A percentile compares a stretch with the other conserved stretches of the same genome.
Evolutionary conservation across 73 alveolate species (phyloP).

Genomic region (Symbiodinium natans): DNA sequence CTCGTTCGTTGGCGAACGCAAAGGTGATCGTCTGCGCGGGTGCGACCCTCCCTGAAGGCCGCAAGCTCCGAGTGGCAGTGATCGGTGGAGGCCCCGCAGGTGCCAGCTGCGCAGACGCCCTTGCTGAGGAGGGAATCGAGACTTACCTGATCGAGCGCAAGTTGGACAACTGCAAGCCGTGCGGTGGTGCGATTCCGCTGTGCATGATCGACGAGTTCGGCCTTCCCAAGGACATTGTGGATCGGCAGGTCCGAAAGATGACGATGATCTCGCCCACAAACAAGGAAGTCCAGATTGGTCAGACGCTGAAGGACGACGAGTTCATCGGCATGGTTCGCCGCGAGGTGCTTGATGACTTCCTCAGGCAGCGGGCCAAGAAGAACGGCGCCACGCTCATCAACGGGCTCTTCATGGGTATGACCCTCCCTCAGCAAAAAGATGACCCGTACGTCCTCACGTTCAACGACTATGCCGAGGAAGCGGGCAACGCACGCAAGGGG

Average conservation of each 20-base stretch:
- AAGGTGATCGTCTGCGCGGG: slow-evolving; percentile 62
- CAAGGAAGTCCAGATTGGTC: slow-evolving; percentile 91
- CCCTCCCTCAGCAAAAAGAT: slow-evolving; percentile 51
- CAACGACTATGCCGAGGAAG: slow-evolving; percentile 66
- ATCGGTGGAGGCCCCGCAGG: slow-evolving; percentile 93
- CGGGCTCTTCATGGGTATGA: slow-evolving; percentile 86
- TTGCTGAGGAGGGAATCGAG: slow-evolving; percentile 89
- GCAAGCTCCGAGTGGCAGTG: slow-evolving; percentile 91
- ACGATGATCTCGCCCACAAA: slow-evolving; percentile 91
- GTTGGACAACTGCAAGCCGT: slow-evolving; percentile 94
- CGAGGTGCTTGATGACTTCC: slow-evolving; percentile 93
- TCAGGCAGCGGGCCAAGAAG: slow-evolving; percentile 79
- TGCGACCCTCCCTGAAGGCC: slow-evolving; percentile 71
- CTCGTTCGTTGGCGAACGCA: slow-evolving; percentile 16
- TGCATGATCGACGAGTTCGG: slow-evolving; percentile 93
- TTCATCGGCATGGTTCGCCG: slow-evolving; percentile 90
- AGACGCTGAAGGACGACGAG: slow-evolving; percentile 78
- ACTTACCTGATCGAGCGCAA: slow-evolving; percentile 81
- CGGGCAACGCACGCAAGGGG: slow-evolving; percentile 92
- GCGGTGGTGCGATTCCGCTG: slow-evolving; percentile 92
- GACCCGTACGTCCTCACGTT: slow-evolving; percentile 84
- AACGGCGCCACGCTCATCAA: slow-evolving; percentile 80
- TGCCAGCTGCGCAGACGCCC: slow-evolving; percentile 62
- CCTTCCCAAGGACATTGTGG: slow-evolving; percentile 90
- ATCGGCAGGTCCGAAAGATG: slow-evolving; percentile 86